These are phyloP conservation scores for Pulveroboletus sp. DNA, from an alignment of 768 basidiomycete species.

Conservation along the genomic window DNA sequence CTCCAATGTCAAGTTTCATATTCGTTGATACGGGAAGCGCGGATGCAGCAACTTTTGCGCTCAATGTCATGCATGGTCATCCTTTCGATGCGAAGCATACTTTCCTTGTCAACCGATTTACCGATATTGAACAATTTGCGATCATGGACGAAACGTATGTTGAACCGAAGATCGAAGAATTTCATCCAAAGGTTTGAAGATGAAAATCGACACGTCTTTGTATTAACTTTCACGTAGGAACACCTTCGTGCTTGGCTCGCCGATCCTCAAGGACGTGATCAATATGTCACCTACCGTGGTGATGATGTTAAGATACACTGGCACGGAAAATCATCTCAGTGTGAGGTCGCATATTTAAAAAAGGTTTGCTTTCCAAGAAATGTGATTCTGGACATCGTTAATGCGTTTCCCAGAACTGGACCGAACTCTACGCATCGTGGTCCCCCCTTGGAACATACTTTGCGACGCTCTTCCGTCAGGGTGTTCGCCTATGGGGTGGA, in stretches of 20 bases:
- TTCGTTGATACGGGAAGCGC: constrained; percentile 75
- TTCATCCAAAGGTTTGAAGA: constrained; percentile 59
- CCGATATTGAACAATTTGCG: constrained; percentile 82
- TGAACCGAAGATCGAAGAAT: constrained; percentile 73
- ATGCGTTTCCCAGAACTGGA: constrained; percentile 70
- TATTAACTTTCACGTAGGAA: constrained; percentile 51
- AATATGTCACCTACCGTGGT: constrained; percentile 90
- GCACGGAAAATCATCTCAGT: constrained; percentile 88
- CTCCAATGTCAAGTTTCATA: constrained; percentile 51
- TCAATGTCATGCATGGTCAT: constrained; percentile 66
- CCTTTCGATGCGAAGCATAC: constrained; percentile 86
- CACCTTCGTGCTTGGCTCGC: constrained; percentile 94
- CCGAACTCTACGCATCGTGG: constrained; percentile 95
- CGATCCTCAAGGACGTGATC: constrained; percentile 90
- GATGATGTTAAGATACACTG: constrained; percentile 88
- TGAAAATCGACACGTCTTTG: not conserved
- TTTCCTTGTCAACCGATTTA: constrained; percentile 82
- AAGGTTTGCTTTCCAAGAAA: constrained; percentile 49
- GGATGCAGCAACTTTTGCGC: constrained; percentile 67
- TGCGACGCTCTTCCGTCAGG: constrained; percentile 90
- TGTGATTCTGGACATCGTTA: constrained; percentile 3
- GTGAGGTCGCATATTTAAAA: constrained; percentile 72
- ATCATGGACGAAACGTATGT: constrained; percentile 73
- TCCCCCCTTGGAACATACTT: constrained; percentile 95
- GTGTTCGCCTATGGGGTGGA: constrained; percentile 95